These are phyloP conservation scores for Solanum dulcamara DNA, from an alignment of 257 asterid genomes.

Conservation along the genomic window DNA sequence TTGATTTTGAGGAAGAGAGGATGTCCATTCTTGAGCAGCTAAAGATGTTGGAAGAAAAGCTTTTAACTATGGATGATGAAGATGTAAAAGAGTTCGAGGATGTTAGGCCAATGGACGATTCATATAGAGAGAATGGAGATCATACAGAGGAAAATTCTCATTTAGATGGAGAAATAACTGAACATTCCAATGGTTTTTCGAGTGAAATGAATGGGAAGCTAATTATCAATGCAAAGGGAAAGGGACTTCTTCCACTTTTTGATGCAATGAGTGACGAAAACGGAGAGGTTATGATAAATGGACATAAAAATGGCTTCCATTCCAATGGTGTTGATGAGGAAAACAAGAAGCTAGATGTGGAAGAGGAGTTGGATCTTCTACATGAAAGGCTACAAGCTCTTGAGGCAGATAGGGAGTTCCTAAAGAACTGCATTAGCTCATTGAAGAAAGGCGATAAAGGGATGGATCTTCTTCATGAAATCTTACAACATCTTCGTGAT, in stretches of 20 bases:
- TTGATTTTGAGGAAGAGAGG: constrained; percentile 87
- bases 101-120: constrained; percentile 15
- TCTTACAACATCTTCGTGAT: constrained; percentile 74
- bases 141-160: constrained; percentile 5
- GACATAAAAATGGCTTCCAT: constrained; percentile 15
- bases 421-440: constrained; percentile 82
- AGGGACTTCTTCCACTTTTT: constrained; percentile 81
- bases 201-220: constrained; percentile 38
- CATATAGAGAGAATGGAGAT: constrained; percentile 19
- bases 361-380: constrained; percentile 82
- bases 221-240: constrained; percentile 33
- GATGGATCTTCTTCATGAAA: constrained; percentile 86
- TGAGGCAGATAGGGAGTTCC: constrained; percentile 89
- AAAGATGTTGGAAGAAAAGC: constrained; percentile 75
- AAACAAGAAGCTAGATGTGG: constrained; percentile 47
- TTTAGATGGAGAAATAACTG: background rate
- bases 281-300: constrained; percentile 19
- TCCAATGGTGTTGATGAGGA: constrained; percentile 34
- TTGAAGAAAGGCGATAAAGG: constrained; percentile 92
- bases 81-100: constrained; percentile 36
- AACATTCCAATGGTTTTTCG: constrained; percentile 35
- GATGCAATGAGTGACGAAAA: constrained; percentile 59
- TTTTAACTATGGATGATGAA: constrained; percentile 45
- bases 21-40: constrained; percentile 78
- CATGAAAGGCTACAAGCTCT: constrained; percentile 88